These are phyloP conservation scores for Ophiobolus disseminans DNA, from an alignment of 2,329 filamentous ascomycete species.

Conservation along the genomic window DNA sequence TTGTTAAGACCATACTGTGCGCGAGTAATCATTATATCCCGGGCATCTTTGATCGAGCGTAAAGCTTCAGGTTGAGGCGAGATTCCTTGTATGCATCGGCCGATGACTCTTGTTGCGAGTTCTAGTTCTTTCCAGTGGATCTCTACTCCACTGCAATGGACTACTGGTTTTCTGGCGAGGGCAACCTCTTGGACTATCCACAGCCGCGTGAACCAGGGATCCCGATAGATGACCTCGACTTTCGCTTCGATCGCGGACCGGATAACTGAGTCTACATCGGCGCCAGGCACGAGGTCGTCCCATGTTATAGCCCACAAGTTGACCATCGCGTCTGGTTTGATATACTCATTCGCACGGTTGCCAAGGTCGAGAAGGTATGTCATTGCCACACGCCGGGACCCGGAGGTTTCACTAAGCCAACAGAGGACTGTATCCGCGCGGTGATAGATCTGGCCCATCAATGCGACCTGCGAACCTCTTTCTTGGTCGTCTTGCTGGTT, in stretches of 20 bases:
- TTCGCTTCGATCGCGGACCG: background rate
- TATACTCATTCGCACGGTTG: background rate
- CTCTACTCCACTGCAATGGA: background rate
- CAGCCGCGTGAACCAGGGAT: constrained; percentile 7
- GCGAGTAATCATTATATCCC: background rate
- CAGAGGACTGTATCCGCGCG: background rate
- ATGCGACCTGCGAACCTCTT: background rate
- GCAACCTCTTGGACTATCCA: constrained; percentile 12
- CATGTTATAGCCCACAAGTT: background rate
- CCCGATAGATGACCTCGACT: constrained; percentile 3
- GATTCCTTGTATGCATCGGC: background rate
- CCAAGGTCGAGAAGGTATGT: background rate
- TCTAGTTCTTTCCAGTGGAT: constrained; percentile 4
- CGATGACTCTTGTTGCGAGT: background rate
- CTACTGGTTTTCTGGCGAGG: background rate
- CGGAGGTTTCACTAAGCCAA: background rate
- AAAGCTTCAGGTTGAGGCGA: background rate
- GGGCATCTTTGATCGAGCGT: background rate
- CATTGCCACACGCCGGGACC: background rate
- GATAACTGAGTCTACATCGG: background rate
- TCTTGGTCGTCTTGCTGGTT: background rate
- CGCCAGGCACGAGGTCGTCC: background rate
- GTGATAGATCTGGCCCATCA: background rate
- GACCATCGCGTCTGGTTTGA: background rate
- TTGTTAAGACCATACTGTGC: background rate